These are phyloP conservation scores for Boletus barrowsii DNA, from an alignment of 768 basidiomycete genomes.

Conservation along the genomic window DNA sequence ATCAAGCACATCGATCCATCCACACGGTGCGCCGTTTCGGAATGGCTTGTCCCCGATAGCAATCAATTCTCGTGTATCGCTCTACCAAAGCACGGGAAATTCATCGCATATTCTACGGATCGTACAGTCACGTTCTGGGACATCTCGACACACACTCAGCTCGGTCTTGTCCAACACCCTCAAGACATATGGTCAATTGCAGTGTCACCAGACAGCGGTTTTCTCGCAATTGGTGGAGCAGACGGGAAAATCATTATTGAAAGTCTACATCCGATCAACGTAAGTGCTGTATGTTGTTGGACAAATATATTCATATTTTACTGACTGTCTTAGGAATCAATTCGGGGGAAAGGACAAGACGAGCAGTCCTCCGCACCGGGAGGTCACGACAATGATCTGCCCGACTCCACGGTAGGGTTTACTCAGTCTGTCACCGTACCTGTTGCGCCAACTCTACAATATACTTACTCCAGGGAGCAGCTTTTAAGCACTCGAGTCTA, in stretches of 20 bases:
- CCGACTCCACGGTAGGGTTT: no score
- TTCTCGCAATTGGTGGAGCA: background rate
- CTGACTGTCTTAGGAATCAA: no score
- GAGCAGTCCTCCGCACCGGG: no score
- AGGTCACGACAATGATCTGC: no score
- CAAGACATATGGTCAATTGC: background rate
- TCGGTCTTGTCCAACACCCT: background rate
- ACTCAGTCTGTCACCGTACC: no score
- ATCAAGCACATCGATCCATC: background rate
- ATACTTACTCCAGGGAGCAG: no score
- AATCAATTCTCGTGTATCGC: background rate
- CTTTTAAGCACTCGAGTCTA: no score
- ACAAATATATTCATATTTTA: no score
- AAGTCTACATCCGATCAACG: no score
- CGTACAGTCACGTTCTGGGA: background rate
- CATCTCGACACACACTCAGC: background rate
- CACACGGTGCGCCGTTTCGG: background rate
- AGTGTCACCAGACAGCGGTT: background rate
- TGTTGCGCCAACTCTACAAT: no score
- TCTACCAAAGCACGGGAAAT: background rate
- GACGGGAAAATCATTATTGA: background rate
- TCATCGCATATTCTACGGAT: background rate
- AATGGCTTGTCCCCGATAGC: background rate
- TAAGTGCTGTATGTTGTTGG: no score
- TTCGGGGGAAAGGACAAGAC: no score